These are phyloP conservation scores for Cladorrhinum sp. DNA, from an alignment of 2,329 filamentous ascomycete genomes.

Conservation along the genomic window DNA sequence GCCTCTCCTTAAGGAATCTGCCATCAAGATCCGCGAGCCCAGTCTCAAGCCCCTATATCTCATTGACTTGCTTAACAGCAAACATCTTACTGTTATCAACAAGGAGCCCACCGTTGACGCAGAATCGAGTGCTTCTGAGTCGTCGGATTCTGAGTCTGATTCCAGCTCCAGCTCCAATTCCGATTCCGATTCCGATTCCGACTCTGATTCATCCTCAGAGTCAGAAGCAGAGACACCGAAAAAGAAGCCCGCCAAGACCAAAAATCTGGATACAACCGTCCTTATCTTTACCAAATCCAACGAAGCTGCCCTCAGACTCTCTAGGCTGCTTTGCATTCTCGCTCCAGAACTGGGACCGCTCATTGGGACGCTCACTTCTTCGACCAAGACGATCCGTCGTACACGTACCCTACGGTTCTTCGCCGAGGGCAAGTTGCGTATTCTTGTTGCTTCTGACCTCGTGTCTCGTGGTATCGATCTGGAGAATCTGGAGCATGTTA, in stretches of 20 bases:
- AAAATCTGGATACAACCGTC: constrained; percentile 43
- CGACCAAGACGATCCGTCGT: constrained; percentile 68
- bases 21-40: constrained; percentile 65
- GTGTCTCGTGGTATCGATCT: constrained; percentile 88
- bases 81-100: constrained; percentile 41
- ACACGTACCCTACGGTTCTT: constrained; percentile 68
- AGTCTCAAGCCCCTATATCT: constrained; percentile 79
- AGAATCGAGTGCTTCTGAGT: constrained; percentile 33
- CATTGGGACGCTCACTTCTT: constrained; percentile 72
- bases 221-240: constrained; percentile 25
- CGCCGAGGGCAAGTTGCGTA: constrained; percentile 57
- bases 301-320: constrained; percentile 82
- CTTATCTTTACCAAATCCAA: constrained; percentile 91
- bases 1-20: constrained; percentile 59
- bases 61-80: constrained; percentile 67
- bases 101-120: constrained; percentile 34
- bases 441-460: constrained; percentile 90
- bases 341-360: constrained; percentile 54
- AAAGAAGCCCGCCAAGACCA: constrained; percentile 18
- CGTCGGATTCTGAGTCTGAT: constrained; percentile 30
- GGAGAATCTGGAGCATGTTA: constrained; percentile 72
- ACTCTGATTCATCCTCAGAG: constrained; percentile 11
- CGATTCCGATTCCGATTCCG: constrained; percentile 19
- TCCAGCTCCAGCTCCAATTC: constrained; percentile 30
- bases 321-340: constrained; percentile 70